Conservation (phyloP, 371 early-diverging fungal genomes). For the Mortierella sp. region DNA sequence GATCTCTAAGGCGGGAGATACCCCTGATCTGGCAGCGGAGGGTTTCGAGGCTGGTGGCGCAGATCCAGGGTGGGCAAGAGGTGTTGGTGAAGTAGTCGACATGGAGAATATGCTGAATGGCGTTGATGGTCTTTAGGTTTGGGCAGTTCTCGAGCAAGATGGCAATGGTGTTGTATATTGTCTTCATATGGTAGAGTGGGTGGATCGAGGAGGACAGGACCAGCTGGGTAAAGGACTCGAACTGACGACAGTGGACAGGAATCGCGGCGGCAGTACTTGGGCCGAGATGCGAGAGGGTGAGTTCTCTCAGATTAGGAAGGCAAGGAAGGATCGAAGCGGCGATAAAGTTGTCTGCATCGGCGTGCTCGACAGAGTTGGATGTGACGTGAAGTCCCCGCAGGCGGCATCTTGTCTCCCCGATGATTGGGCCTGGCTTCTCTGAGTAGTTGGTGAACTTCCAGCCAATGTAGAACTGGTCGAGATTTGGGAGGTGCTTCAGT, state of each 20-base stretch:
- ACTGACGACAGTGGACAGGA: neutral
- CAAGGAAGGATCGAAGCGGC: neutral
- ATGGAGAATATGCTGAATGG: neutral
- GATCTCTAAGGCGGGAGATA: neutral
- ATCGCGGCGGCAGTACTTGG: neutral
- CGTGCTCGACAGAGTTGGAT: neutral
- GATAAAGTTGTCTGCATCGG: neutral
- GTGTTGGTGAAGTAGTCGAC: neutral
- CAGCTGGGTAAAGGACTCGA: neutral
- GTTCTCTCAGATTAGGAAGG: neutral
- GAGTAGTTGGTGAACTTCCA: neutral
- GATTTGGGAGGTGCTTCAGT: neutral
- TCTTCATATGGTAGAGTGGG: neutral
- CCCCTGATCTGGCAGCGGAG: slow-evolving; percentile 3
- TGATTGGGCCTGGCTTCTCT: neutral
- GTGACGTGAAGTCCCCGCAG: neutral
- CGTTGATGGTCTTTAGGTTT: neutral
- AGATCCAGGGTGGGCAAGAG: neutral
- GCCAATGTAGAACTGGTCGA: neutral
- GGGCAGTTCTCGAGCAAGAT: neutral
- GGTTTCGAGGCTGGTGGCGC: neutral
- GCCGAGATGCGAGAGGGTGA: neutral
- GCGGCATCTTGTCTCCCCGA: neutral
- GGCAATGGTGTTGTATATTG: neutral
- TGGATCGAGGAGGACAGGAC: neutral